These are phyloP conservation scores for Aspergillus tubingensis DNA, from an alignment of 2,329 filamentous ascomycete species.

Conservation along the genomic window DNA sequence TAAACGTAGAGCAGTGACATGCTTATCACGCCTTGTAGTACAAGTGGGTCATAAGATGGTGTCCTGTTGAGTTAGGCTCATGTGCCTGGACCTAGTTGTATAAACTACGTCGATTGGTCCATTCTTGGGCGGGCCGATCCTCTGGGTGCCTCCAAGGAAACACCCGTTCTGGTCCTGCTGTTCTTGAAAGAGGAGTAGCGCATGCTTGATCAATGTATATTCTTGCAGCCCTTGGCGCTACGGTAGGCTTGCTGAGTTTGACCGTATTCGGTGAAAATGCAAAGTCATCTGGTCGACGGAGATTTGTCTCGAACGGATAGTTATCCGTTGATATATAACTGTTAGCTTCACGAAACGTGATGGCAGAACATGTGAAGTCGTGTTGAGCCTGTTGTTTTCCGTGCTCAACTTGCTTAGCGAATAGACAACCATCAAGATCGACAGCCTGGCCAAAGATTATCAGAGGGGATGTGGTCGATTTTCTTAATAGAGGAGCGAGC, in stretches of 20 bases:
- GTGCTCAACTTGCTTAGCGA: neutral
- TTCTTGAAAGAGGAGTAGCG: neutral
- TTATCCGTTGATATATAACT: neutral
- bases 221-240: neutral
- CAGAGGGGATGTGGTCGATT: neutral
- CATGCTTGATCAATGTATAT: neutral
- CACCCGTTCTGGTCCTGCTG: neutral
- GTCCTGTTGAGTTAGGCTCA: neutral
- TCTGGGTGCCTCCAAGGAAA: neutral
- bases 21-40: neutral
- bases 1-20: no score
- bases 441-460: constrained; percentile 23
- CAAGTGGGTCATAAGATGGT: neutral
- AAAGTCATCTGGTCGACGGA: neutral
- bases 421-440: neutral
- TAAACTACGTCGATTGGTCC: neutral
- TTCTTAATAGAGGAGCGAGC: neutral
- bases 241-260: neutral
- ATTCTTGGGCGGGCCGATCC: neutral
- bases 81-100: neutral
- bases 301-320: neutral
- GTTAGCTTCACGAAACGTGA: neutral
- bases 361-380: neutral
- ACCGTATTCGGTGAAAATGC: neutral
- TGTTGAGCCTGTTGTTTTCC: neutral